Conservation (phyloP, 768 basidiomycete species). For the Trametes villosa region DNA sequence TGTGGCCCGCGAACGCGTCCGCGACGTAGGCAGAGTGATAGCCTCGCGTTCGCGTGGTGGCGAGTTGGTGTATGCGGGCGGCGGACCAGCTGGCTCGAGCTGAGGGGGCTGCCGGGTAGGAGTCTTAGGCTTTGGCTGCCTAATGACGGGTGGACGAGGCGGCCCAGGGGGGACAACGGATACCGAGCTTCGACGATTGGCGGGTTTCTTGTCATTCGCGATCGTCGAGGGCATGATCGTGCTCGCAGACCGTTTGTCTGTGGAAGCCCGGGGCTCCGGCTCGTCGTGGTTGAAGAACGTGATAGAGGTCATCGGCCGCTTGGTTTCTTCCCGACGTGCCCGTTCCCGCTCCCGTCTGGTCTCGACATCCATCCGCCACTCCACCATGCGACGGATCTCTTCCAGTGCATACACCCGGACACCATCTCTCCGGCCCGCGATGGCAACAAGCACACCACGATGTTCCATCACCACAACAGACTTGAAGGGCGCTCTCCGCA, state of each 20-base stretch:
- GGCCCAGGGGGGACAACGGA: constrained; percentile 26
- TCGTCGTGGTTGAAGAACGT: constrained; percentile 48
- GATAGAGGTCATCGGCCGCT: constrained; percentile 43
- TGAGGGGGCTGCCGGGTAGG: constrained; percentile 19
- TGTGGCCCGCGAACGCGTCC: constrained; percentile 51
- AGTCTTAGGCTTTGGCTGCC: constrained; percentile 16
- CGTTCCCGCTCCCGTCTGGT: constrained; percentile 75
- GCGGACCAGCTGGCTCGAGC: constrained; percentile 48
- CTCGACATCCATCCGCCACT: constrained; percentile 87
- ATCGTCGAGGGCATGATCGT: constrained; percentile 11
- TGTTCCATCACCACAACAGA: constrained; percentile 93
- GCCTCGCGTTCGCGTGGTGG: constrained; percentile 39
- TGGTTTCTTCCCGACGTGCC: constrained; percentile 66
- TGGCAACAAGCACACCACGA: constrained; percentile 87
- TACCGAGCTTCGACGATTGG: constrained; percentile 29
- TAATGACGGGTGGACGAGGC: constrained; percentile 22
- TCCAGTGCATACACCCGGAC: constrained; percentile 89
- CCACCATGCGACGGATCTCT: constrained; percentile 83
- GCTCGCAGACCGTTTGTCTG: constrained; percentile 17
- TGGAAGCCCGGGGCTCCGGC: constrained; percentile 50
- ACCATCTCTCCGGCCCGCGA: constrained; percentile 84
- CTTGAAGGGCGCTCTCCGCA: constrained; percentile 82
- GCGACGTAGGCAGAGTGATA: constrained; percentile 48
- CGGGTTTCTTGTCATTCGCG: constrained; percentile 21
- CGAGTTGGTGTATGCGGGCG: constrained; percentile 62